A percentile compares a stretch with the other conserved stretches of the same genome.
Evolutionary conservation across 768 basidiomycete genomes (phyloP).

Genomic region (Tricholoma furcatifolium): DNA sequence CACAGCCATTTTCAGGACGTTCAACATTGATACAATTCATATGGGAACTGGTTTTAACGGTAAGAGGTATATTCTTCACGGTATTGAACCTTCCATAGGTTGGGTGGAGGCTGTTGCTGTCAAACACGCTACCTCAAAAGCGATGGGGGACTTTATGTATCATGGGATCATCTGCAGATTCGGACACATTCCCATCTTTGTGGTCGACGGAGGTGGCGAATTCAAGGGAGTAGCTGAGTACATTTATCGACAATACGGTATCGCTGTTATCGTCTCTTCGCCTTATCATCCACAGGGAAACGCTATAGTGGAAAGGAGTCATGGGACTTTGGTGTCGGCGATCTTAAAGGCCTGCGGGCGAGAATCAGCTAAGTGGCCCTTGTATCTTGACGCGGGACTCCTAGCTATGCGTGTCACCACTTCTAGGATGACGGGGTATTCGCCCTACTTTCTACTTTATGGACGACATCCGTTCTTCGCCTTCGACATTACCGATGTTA

Average conservation of each 20-base stretch:
- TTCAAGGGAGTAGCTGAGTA: no score
- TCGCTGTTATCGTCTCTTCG: no score
- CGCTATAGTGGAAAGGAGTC: conserved; percentile 26
- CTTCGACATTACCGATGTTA: no score
- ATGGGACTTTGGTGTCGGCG: conserved; percentile 20
- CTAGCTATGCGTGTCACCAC: conserved; percentile 22
- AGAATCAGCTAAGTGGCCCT: conserved; percentile 23
- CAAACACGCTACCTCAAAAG: not conserved
- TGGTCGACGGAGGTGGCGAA: conserved; percentile 15
- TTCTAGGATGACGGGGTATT: conserved; percentile 23
- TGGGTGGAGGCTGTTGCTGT: not conserved
- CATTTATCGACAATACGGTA: no score
- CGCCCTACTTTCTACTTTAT: conserved; percentile 30
- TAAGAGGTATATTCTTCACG: not conserved
- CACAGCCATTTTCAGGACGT: no score
- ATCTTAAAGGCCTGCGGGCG: not conserved
- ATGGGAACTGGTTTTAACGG: not conserved
- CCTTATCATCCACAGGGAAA: no score
- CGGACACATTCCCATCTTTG: conserved; percentile 7
- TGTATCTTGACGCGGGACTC: conserved; percentile 21
- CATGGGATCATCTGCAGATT: no score
- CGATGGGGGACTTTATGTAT: no score
- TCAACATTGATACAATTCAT: no score
- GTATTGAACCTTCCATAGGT: not conserved
- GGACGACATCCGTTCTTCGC: no score